Evolutionary conservation across 179 eudicot genomes (phyloP), one percentile per base, ranked within the genome.

Genomic region (Nepenthes alata): DNA sequence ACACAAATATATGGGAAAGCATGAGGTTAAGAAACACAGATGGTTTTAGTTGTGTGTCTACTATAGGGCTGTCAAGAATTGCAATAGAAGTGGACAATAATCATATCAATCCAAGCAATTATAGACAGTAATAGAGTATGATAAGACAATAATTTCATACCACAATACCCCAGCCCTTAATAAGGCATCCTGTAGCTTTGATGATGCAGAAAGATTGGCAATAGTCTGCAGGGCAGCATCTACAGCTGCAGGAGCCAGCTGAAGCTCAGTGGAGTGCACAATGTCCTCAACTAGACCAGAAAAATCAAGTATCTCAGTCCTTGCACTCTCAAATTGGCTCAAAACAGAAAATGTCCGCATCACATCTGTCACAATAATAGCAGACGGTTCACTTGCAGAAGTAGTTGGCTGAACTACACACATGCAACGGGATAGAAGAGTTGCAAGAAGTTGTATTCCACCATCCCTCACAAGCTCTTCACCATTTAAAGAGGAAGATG

Each of bases 391-490:
- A 70, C 59, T 83, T 39, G 95, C 83, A 34, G 86, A 74, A 65
- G 98, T 89, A 64, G 88, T 85, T 57, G 87, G 93, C 75, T 89
- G 98, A 65, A 89, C 93, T 65, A 93, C 95, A 74, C 86, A 77
- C 97, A 93, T 89, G 75, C 98, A 89, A 35, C 97, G 90, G 35
- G 95, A 89, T 65, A 93, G 91, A 68, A 89, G 94, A 53, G 80
- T 80, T 37, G 84, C 98, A 64, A 93, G 90, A 67, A 93, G 93
- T 64, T 88, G 90, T 77, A 93, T 76, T 53, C 98, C 98, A 53
- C 87, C 90, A 79, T 89, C 98, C 77, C 98, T 85, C 63, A 89
- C 98, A 73, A 93, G 94, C 80, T 93, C 98, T 82, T 93, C 98
- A 61, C 98, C 98, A 76, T 93, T 93, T 53, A 93, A 62, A 56